Evolutionary conservation across 2,329 filamentous ascomycete genomes (phyloP), one percentile per base, ranked within the genome.

Genomic region (Phyllosticta citriasiana): DNA sequence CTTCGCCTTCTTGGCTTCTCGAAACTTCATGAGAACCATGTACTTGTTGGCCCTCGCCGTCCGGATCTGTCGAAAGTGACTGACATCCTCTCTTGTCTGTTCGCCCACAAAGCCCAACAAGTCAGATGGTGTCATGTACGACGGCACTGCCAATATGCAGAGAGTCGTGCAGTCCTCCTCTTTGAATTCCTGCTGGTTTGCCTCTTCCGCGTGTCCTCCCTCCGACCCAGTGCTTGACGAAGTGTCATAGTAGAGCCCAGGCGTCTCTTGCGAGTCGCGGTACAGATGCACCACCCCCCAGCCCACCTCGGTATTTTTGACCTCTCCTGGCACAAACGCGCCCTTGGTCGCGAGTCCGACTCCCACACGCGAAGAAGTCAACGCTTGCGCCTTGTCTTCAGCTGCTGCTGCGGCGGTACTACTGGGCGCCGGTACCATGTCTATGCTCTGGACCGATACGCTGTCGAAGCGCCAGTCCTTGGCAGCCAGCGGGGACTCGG

Each of bases 251-350:
- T 83, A 78, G 12, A 91, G 76, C 12, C 79, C 82, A 1, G 84
- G 79, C 0, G 86, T 87, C 72, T 95, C 89, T 62, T 91, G 84
- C 1, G 83, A 84, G 73, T 97, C 93, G 9, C 92, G 84, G 72
- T 97, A 99, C 27, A 99, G 82, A 72, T 97, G 94, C 2, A 99
- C 91, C 14, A 97, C 85, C 1, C 94, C 94, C 88, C 91, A 97
- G 52, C 91, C 89, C 1, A 91, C 80, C 63, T 96, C 88, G 0
- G 90, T 91, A 60, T 88, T 84, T 63, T 82, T 80, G 16, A 85
- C 83, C 61, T 87, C 83, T 0, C 93, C 79, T 0, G 88, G 86
- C 22, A 89, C 77, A 70, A 88, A 96, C 64, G 84, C 82, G 4
- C 90, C 94, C 72, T 92, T 96, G 1, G 92, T 96, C 63, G 89